Evolutionary conservation across 805 yeast species (phyloP), one percentile per base, ranked within the genome.

Genomic region (Pichia rugopelliculosa): DNA sequence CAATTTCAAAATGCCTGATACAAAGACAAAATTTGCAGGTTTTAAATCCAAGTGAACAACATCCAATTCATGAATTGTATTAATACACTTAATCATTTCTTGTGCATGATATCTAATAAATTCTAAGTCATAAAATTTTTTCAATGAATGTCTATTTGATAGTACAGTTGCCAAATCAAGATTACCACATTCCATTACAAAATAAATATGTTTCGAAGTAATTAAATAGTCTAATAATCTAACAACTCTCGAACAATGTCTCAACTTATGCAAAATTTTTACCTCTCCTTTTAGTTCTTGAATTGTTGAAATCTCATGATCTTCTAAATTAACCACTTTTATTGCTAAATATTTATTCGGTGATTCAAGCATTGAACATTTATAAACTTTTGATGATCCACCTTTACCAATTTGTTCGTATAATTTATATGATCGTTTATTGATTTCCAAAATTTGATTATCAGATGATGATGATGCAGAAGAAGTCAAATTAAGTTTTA

Each of bases 181-280:
- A 52, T 91, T 96, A 20, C 98, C 98, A 60, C 95, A 87, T 65
- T 93, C 98, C 96, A 91, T 87, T 3, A 89, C 85, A 52, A 91
- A 68, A 58, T 75, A 73, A 33, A 91, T 71, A 2, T 80, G 73
- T 0, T 84, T 80, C 24, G 76, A 79, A 3, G 73, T 72, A 54
- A 88, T 70, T n/a, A 82, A 80, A 62, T 84, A 78, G 58, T 88
- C 96, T 33, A 84, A 67, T 39, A 91, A 69, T 57, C 77, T 74
- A 4, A 93, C 96, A 5, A 91, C 97, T 44, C 96, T 69, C 30
- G 76, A 76, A 54, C 82, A 75, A 36, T 73, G 67, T 47, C 74
- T 70, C 22, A 93, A 68, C 54, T 77, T 76, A 21, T 75, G 68
- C 48, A 91, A 66, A 30, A 91, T 71, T 48, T 83, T 86, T 46